A percentile compares a stretch with the other conserved stretches of the same genome.
These are phyloP conservation scores for Mentha longifolia DNA, from an alignment of 257 asterid species.

Conservation along the genomic window DNA sequence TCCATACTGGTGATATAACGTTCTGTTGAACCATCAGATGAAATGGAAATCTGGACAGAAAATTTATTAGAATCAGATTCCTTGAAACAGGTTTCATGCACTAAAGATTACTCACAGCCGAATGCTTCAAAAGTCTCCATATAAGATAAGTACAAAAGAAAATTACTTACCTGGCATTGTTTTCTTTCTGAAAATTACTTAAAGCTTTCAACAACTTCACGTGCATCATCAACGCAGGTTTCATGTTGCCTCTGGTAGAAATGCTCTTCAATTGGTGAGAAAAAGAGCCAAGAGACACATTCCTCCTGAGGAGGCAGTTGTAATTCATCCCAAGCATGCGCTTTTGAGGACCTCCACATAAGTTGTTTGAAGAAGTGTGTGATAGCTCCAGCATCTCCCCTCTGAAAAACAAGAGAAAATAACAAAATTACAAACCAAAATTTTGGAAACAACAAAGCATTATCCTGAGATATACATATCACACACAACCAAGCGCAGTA, in stretches of 20 bases:
- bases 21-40: conserved; percentile 50
- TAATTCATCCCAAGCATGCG: conserved; percentile 78
- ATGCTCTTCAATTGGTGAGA: conserved; percentile 91
- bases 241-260: conserved; percentile 94
- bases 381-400: conserved; percentile 89
- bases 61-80: conserved; percentile 27
- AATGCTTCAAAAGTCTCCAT: conserved; percentile 25
- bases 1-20: conserved; percentile 69
- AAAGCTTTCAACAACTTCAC: conserved; percentile 76
- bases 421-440: conserved; percentile 8
- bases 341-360: conserved; percentile 97
- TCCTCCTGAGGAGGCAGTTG: conserved; percentile 94
- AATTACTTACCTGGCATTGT: conserved; percentile 55
- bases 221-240: conserved; percentile 90
- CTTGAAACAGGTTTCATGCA: background rate
- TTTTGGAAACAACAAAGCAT: conserved; percentile 11
- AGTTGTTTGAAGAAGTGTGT: conserved; percentile 73
- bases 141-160: conserved; percentile 18
- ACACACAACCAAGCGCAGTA: conserved; percentile 20
- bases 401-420: conserved; percentile 48
- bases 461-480: conserved; percentile 7
- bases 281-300: conserved; percentile 80
- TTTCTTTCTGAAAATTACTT: conserved; percentile 58
- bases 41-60: conserved; percentile 52
- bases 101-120: conserved; percentile 10